Conservation (phyloP, 2,329 filamentous ascomycete species). For the Calycina herbarum region DNA sequence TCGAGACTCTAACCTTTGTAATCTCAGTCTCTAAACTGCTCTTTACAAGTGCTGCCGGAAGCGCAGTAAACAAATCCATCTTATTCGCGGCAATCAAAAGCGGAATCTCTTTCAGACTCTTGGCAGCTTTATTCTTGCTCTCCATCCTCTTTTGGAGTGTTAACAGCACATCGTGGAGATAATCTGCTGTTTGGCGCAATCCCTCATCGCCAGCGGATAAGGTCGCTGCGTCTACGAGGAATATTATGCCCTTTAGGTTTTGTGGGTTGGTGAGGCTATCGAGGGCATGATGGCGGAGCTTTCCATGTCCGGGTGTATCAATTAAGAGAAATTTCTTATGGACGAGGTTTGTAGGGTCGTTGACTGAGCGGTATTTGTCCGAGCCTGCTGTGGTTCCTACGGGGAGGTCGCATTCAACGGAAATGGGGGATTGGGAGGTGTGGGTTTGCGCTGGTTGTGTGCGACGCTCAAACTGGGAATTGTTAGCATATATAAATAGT, state of each 20-base stretch:
- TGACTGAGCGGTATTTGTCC: conserved; percentile 63
- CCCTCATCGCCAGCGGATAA: conserved; percentile 55
- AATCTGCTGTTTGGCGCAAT: conserved; percentile 74
- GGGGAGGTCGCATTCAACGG: conserved; percentile 57
- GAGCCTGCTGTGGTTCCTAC: conserved; percentile 52
- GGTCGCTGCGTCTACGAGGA: conserved; percentile 81
- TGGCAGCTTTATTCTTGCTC: conserved; percentile 54
- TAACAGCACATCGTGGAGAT: conserved; percentile 87
- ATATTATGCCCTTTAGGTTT: conserved; percentile 73
- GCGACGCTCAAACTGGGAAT: conserved; percentile 53
- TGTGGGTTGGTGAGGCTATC: conserved; percentile 46
- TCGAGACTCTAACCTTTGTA: conserved; percentile 71
- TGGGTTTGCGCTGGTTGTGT: conserved; percentile 46
- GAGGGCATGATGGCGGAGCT: conserved; percentile 74
- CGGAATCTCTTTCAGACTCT: conserved; percentile 61
- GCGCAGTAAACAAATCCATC: conserved; percentile 88
- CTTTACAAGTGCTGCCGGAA: conserved; percentile 76
- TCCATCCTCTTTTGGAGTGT: conserved; percentile 73
- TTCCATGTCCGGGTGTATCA: conserved; percentile 95
- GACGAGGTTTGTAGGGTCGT: conserved; percentile 57
- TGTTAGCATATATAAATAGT: conserved; percentile 15
- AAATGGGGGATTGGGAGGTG: conserved; percentile 60
- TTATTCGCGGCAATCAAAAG: conserved; percentile 93
- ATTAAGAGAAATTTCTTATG: conserved; percentile 73
- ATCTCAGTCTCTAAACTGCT: conserved; percentile 78